phyloP scores from a whole-genome alignment of 306 rosid genomes.

The Ormosia emarginata region DNA sequence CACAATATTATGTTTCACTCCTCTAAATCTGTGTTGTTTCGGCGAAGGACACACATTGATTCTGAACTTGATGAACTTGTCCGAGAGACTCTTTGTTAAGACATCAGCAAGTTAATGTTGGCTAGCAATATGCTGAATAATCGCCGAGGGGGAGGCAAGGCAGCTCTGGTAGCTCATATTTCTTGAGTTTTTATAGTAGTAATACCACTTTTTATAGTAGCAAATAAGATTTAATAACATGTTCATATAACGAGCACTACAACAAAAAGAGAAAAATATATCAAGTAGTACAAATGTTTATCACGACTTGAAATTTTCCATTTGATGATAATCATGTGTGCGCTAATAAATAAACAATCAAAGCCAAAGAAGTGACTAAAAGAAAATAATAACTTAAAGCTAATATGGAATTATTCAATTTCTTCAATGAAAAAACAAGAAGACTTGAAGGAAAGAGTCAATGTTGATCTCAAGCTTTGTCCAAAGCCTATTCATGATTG shows the following conservation, averaged over 20 bases:
- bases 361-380: slow-evolving; percentile 1
- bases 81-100: too few species aligned
- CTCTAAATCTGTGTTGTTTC: too few species aligned
- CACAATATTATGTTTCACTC: too few species aligned
- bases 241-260: not conserved
- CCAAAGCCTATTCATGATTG: not conserved
- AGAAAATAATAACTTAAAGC: not conserved
- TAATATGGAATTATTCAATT: not conserved
- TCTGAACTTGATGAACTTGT: too few species aligned
- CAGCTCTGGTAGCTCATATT: slow-evolving; percentile 90
- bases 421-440: not conserved
- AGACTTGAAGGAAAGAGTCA: not conserved
- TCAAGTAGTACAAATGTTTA: not conserved
- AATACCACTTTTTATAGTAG: slow-evolving; percentile 65
- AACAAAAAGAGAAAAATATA: not conserved
- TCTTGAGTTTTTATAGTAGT: slow-evolving; percentile 84
- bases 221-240: slow-evolving; percentile 14
- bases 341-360: not conserved
- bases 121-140: too few species aligned
- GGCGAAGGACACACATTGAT: too few species aligned
- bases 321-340: not conserved
- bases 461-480: not conserved
- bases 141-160: slow-evolving; percentile 57
- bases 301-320: not conserved
- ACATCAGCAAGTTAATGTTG: too few species aligned